phyloP scores from a whole-genome alignment of 164 flowering plant genomes.

The grape (Vitis vinifera) region DNA sequence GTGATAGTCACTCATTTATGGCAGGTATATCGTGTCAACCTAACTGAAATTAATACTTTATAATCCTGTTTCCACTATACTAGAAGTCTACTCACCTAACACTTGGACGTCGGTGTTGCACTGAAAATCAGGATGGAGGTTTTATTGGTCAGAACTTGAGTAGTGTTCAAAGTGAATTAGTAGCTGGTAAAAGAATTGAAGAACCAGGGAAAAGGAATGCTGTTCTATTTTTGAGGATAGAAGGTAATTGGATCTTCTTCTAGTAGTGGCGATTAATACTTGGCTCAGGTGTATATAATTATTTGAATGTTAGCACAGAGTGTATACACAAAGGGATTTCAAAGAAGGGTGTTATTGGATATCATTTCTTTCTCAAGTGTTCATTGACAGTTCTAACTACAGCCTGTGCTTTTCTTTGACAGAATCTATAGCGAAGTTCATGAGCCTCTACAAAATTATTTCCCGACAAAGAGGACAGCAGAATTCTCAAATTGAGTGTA shows the following conservation, averaged over 20 bases:
- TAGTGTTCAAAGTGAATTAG: not conserved
- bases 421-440: not conserved
- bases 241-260: not conserved
- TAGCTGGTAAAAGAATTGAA: not conserved
- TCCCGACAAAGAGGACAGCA: not conserved
- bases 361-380: not conserved
- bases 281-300: too few species aligned
- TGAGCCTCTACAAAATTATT: not conserved
- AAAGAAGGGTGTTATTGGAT: not conserved
- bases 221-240: not conserved
- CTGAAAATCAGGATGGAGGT: not conserved
- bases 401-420: not conserved
- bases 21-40: not conserved
- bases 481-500: not conserved
- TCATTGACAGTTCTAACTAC: not conserved
- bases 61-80: not conserved
- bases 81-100: not conserved
- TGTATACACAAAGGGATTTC: not conserved
- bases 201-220: not conserved
- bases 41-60: not conserved
- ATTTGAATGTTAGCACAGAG: not conserved
- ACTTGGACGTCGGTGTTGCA: not conserved
- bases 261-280: too few species aligned
- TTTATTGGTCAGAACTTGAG: not conserved
- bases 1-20: not conserved